Base-by-base conservation (phyloP, 306 rosid species). In the Carpinus fangiana region DNA sequence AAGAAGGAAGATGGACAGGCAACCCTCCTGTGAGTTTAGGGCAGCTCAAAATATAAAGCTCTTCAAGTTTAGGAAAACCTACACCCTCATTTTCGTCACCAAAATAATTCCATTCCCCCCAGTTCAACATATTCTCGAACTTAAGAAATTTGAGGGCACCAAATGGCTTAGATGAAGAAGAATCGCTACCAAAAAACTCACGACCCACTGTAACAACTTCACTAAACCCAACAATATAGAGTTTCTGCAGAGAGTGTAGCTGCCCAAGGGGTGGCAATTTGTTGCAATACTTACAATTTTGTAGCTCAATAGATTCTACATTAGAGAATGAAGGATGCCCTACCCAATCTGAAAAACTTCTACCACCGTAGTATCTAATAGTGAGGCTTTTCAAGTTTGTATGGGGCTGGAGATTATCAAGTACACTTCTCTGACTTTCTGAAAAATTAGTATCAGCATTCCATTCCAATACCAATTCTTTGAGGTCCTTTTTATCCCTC, bases 191-290 rank as follows among this genome's bases (percentile, higher is more conserved):
- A 54, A 8, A 70, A 28, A 78, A 78, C 21, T 70, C 56, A 46
- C 46, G 50, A 26, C 59, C 50, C 28, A 13, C 34, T 0, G 2
- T 12, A 3, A 45, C 28, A 5, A 70, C n/a, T 17, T 59, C 17
- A 55, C 55, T 60, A 43, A 78, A 70, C 20, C 76, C 75, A 26
- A 3, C 7, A 76, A 76, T 66, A 16, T 12, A 14, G 38, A 82
- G 85, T 8, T 82, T 75, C 36, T 82, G 34, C 16, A 82, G 79
- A 55, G 38, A 13, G 13, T 9, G 57, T 20, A 70, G 20, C 7
- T 41, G 31, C 56, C 34, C 34, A 23, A 70, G 20, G 5, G 74
- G 74, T 20, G 74, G 74, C 56, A 74, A 50, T 21, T 4, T 69
- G n/a, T 9, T 20, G 76, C 72, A 80, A 11, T 48, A 9, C 18